These are phyloP conservation scores for Osmozyma mogii DNA, from an alignment of 805 yeast species.

Conservation along the genomic window DNA sequence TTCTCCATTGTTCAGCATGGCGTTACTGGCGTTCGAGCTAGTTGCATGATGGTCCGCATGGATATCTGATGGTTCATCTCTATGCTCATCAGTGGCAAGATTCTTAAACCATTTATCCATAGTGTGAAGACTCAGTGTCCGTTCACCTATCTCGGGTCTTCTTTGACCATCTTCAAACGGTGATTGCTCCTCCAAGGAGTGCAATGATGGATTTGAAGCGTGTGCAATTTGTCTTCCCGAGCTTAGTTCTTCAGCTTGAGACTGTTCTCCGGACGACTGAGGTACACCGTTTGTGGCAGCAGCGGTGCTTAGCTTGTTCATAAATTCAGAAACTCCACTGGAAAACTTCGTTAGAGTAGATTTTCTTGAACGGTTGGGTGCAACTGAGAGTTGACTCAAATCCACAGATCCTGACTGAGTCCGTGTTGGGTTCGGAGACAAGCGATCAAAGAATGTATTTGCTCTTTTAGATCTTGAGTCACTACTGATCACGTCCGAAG, in stretches of 20 bases:
- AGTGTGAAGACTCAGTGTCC: constrained; percentile 33
- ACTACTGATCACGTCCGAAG: constrained; percentile 3
- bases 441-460: constrained; percentile 19
- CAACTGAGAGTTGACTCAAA: constrained; percentile 2
- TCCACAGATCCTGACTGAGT: constrained; percentile 34
- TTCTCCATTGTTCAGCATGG: constrained; percentile 11
- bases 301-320: constrained; percentile 30
- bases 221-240: no score
- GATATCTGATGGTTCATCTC: constrained; percentile 1
- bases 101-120: constrained; percentile 39
- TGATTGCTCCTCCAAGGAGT: constrained; percentile 20
- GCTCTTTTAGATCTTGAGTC: constrained; percentile 8
- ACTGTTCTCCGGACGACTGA: constrained; percentile 1
- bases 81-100: constrained; percentile 8
- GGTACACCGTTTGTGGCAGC: constrained; percentile 4
- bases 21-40: constrained; percentile 5
- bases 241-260: no score
- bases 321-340: constrained; percentile 35
- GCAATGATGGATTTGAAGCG: constrained; percentile 25
- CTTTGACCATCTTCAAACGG: constrained; percentile 10
- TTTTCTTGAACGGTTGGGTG: constrained; percentile 5
- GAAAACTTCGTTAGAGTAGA: constrained; percentile 23
- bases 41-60: constrained; percentile 4
- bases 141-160: constrained; percentile 22
- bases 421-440: constrained; percentile 30